Percentiles rank a stretch among this genome's conserved stretches.
Evolutionary conservation across 2,329 filamentous ascomycete genomes (phyloP).

Genomic region (Pestalotiopsis sp.): DNA sequence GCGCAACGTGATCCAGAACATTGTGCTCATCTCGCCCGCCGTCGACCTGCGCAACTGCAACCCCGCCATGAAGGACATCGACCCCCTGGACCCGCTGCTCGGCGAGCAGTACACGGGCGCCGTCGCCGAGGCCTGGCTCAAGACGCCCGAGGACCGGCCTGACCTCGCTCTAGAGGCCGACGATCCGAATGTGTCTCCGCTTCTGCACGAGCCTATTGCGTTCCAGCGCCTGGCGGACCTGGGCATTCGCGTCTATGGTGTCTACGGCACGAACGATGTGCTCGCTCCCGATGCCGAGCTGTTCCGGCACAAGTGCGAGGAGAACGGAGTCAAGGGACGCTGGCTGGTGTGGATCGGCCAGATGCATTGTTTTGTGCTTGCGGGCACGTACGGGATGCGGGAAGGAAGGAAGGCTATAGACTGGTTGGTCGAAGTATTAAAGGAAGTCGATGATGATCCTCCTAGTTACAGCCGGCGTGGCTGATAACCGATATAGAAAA

Average conservation of each 20-base stretch:
- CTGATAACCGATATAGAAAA: no score
- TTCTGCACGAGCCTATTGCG: slow-evolving; percentile 3
- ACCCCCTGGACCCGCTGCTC: slow-evolving; percentile 47
- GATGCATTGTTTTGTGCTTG: slow-evolving; percentile 62
- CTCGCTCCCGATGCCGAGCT: slow-evolving; percentile 51
- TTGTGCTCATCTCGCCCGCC: slow-evolving; percentile 20
- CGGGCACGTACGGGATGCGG: slow-evolving; percentile 46
- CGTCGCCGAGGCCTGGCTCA: slow-evolving; percentile 43
- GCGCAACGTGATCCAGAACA: slow-evolving; percentile 6
- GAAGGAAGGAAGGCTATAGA: slow-evolving; percentile 47
- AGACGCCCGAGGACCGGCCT: slow-evolving; percentile 34
- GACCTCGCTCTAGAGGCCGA: slow-evolving; percentile 5
- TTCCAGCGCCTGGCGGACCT: slow-evolving; percentile 41
- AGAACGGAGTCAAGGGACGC: slow-evolving; percentile 46
- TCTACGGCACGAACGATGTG: slow-evolving; percentile 54
- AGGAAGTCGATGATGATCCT: neutral
- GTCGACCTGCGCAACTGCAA: slow-evolving; percentile 46
- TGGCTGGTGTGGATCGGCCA: slow-evolving; percentile 62
- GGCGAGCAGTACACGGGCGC: slow-evolving; percentile 39
- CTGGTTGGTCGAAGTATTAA: slow-evolving; percentile 41
- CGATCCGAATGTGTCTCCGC: slow-evolving; percentile 50
- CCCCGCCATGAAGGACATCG: slow-evolving; percentile 39
- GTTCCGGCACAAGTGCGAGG: slow-evolving; percentile 46
- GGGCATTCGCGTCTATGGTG: slow-evolving; percentile 50
- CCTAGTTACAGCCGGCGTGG: neutral